Percentiles rank a stretch among this genome's conserved stretches.
Evolutionary conservation across 768 basidiomycete species (phyloP).

Genomic region (Cystofilobasidium ferigula): DNA sequence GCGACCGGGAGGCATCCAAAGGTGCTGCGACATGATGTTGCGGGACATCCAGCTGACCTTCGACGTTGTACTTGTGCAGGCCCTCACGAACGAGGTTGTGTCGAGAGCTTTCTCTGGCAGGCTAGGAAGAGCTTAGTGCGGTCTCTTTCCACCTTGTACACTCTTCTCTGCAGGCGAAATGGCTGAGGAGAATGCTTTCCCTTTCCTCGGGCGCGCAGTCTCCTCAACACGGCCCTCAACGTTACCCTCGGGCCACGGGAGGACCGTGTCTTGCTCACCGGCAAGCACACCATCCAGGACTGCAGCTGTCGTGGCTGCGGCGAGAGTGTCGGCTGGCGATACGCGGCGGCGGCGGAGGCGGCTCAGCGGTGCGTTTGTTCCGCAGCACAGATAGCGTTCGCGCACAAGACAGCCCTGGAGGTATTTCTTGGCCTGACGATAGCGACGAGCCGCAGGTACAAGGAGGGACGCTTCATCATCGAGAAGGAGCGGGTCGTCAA

Average conservation of each 20-base stretch:
- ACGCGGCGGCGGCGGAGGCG: constrained; percentile 34
- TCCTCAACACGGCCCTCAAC: constrained; percentile 38
- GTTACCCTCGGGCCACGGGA: constrained; percentile 35
- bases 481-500: constrained; percentile 37
- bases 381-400: no score
- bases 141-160: neutral
- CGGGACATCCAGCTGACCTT: neutral
- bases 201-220: constrained; percentile 23
- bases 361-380: constrained; percentile 32
- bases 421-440: no score
- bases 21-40: neutral
- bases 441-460: constrained; percentile 30
- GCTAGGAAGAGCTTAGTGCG: constrained; percentile 36
- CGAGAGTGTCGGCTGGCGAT: constrained; percentile 35
- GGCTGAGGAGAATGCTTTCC: neutral
- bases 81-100: constrained; percentile 37
- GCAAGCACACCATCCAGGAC: constrained; percentile 33
- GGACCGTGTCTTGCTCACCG: constrained; percentile 36
- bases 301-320: neutral
- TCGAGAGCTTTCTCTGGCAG: constrained; percentile 37
- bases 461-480: constrained; percentile 37
- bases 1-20: no score
- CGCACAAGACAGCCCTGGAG: no score
- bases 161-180: neutral
- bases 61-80: constrained; percentile 11